Base-by-base conservation (phyloP, 352 stramenopile genomes). In the Aphanomyces stellatus region DNA sequence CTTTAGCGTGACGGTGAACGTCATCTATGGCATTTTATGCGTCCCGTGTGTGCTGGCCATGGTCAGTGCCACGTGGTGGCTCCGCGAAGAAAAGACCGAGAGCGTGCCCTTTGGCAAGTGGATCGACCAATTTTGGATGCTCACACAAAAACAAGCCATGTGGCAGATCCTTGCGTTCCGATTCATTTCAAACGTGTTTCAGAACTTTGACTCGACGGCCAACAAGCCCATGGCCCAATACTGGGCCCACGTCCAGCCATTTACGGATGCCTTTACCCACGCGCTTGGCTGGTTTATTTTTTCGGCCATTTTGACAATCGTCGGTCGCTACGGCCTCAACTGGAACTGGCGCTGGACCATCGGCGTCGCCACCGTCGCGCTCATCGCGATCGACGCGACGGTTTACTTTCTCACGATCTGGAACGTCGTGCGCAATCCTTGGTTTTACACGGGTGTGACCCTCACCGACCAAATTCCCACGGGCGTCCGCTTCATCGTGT, bases 401-500 rank as follows among this genome's bases (percentile, higher is more conserved):
- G 51, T 70, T n/a, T 33, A 56, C n/a, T 67, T 71, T 53, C 51
- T 75, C 22, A 69, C 56, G 35, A 69, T 65, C 22, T 75, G 70
- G 70, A 56, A 75, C 35, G 34, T 72, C 15, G 56, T 75, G 7
- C 70, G 70, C 7, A 51, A 63, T 11, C n/a, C 48, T 11, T 63
- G 17, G n/a, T 63, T 63, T 25, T 63, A n/a, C n/a, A n/a, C n/a
- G n/a, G n/a, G n/a, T n/a, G n/a, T n/a, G n/a, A n/a, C n/a, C n/a
- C n/a, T n/a, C n/a, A n/a, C n/a, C n/a, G n/a, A n/a, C n/a, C n/a
- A n/a, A n/a, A n/a, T n/a, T n/a, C n/a, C n/a, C n/a, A 46, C 65
- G 66, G 69, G n/a, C 62, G 69, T 82, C 40, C 69, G 70, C 51
- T 87, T 81, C 46, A 81, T 88, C 41, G 66, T 87, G 0, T 73